Evolutionary conservation across 1,139 yeast genomes (phyloP), one percentile per base, ranked within the genome.

Genomic region (Hemisphaericaspora xylofermentans): DNA sequence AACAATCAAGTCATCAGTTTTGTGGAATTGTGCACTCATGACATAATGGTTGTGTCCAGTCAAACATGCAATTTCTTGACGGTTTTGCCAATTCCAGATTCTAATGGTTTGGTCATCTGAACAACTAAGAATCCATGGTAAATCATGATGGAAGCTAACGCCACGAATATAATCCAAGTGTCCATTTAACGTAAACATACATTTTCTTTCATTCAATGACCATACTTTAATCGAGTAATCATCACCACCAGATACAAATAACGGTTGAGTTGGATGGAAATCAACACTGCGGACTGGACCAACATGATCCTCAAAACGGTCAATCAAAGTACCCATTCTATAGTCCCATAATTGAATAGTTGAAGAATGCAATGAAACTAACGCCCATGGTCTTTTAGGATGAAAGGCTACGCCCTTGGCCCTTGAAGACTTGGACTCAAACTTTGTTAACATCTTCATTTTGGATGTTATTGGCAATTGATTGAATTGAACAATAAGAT

Each of bases 51-150:
- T 91, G 66, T 94, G 99, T 46, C 99, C 98, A 6, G 98, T 93
- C 56, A 94, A 73, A 57, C 97, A 88, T 18, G 98, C 98, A 57
- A 94, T 86, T 61, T 93, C 98, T 63, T 89, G 95, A 54, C 98
- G 84, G 62, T 91, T 91, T 71, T 94, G 98, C 98, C 98, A 94
- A 68, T 94, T 94, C 99, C 99, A 94, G 54, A 94, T 93, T 60
- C 98, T 79, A 52, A 94, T 89, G 34, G 99, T 94, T 68, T 94
- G 98, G 71, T 94, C 99, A 63, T 94, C 99, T 31, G 97, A 88
- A 50, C 95, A 85, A 17, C 97, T 85, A 48, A 94, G 80, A 58
- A 94, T 86, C 98, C 98, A 94, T 9, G 99, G 99, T 60, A 94
- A 76, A 60, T 91, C 97, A 57, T 83, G 86, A 67, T 94, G 99